Evolutionary conservation across 306 rosid genomes (phyloP).

Genomic region (Betula pendula): DNA sequence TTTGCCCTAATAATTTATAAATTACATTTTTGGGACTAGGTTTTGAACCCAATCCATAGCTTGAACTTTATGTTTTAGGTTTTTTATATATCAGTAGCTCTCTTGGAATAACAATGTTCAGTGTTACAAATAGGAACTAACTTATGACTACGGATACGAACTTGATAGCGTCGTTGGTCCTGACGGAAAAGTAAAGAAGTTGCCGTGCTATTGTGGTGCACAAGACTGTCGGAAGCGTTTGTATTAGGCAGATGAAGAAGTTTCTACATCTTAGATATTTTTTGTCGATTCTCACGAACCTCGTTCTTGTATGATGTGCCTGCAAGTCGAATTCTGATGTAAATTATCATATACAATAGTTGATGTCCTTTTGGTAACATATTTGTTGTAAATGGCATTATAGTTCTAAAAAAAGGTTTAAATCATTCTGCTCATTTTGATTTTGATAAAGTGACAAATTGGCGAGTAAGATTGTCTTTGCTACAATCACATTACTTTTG

Average conservation of each 20-base stretch:
- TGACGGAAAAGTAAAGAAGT: slow-evolving; percentile 29
- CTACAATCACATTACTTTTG: too few relatives aligned
- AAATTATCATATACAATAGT: background rate
- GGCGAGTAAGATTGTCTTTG: too few relatives aligned
- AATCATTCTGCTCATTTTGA: background rate
- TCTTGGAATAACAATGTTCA: background rate
- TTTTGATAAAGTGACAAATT: background rate
- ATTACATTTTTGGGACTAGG: background rate
- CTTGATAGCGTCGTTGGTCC: slow-evolving; percentile 37
- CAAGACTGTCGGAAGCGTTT: slow-evolving; percentile 38
- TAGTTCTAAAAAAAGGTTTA: background rate
- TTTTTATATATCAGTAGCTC: background rate
- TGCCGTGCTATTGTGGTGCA: slow-evolving; percentile 36
- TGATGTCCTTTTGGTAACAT: background rate
- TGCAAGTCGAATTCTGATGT: background rate
- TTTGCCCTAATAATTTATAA: background rate
- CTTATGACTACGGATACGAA: slow-evolving; percentile 41
- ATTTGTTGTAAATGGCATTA: background rate
- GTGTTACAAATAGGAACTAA: slow-evolving; percentile 33
- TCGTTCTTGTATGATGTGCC: background rate
- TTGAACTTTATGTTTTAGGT: background rate
- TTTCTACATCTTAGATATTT: background rate
- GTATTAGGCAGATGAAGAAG: slow-evolving; percentile 13
- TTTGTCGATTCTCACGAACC: background rate
- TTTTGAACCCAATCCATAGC: background rate